Base-by-base conservation (phyloP, 1,284 basidiomycete genomes). In the Papiliotrema laurentii region DNA sequence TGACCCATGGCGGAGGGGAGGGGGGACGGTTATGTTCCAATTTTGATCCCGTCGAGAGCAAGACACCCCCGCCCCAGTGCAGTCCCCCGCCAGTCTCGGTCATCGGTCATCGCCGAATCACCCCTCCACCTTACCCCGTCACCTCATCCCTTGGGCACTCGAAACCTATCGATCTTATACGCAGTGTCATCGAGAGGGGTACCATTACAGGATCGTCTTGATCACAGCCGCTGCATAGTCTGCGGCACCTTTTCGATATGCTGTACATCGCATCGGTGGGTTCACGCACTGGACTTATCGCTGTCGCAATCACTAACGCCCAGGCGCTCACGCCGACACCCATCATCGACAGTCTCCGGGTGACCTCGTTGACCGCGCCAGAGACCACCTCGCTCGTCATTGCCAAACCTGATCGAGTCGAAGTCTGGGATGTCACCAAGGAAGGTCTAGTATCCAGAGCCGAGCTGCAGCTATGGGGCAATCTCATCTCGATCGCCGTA, bases 301-400 rank as follows among this genome's bases (percentile, higher is more conserved):
- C 19, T 21, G 5, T 30, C 26, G 26, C 40, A 9, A 16, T 21
- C 16, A 13, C 21, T 38, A 18, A 40, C 40, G 30, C 13, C 26
- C 37, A 75, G 74, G 71, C 74, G 26, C 64, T 74, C 33, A 63
- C 65, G 39, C 72, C 74, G 26, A 72, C 73, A 3, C 63, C 71
- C 11, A 59, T 73, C 51, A 55, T 72, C 10, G 63, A 67, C 39
- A 63, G 65, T 2, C 43, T 69, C 28, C 54, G 53, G 13, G 49
- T 69, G 22, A 24, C 53, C 7, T 49, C 50, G n/a, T 56, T 75
- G 46, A 66, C 63, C 1, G 47, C 53, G 0, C 38, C 58, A 3
- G 54, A 49, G 1, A 43, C 56, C 5, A 46, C 50, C 10, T 68
- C 71, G 0, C 59, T 75, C 10, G 53, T 72, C 5, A 47, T 74